Conservation (phyloP, 495 filamentous ascomycete species). For the Cryomyces minteri region DNA sequence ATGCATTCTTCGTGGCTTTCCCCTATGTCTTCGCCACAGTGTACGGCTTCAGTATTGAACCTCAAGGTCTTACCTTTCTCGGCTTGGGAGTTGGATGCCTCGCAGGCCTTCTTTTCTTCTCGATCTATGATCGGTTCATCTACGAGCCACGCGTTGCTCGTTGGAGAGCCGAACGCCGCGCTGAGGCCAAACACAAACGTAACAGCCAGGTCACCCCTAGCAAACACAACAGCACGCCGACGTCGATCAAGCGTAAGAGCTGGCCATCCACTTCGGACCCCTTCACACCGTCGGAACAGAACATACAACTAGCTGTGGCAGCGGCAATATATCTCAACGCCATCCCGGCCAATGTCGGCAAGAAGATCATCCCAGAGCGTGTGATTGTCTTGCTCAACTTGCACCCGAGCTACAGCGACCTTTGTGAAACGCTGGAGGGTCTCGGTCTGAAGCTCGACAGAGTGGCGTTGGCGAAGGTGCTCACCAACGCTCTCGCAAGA, state of each 20-base stretch:
- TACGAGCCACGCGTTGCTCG: no score
- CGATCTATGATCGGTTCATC: no score
- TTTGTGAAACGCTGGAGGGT: neutral
- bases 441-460: no score
- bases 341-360: neutral
- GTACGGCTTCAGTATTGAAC: conserved; percentile 19
- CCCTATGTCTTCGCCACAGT: conserved; percentile 18
- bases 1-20: conserved; percentile 25
- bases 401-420: neutral
- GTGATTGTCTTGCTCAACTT: no score
- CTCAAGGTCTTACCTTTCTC: conserved; percentile 22
- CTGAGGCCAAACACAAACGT: no score
- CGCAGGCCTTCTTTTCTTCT: neutral
- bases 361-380: neutral
- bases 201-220: neutral
- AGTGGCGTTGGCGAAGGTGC: no score
- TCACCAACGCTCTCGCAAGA: no score
- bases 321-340: neutral
- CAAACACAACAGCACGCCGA: neutral
- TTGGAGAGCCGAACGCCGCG: no score
- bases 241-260: no score
- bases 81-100: neutral
- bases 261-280: no score
- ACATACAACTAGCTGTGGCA: neutral
- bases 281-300: neutral